Conservation (phyloP, 129 eudicot genomes). For the Pittosporum tobira region DNA sequence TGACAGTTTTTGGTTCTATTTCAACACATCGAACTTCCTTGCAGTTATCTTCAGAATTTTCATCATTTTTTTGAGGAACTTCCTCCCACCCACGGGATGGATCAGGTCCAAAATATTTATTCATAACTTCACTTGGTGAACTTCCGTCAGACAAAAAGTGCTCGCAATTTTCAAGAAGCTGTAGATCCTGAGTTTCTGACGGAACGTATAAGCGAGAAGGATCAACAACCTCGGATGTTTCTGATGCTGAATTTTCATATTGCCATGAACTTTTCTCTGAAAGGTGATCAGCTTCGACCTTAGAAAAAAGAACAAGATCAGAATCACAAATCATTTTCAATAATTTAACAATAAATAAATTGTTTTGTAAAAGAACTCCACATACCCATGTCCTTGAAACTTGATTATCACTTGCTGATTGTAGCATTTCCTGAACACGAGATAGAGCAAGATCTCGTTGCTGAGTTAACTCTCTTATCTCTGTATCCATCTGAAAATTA, state of each 20-base stretch:
- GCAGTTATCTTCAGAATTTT: slow-evolving; percentile 36
- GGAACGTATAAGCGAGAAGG: slow-evolving; percentile 30
- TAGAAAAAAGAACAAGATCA: slow-evolving; percentile 9
- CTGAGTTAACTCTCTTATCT: slow-evolving; percentile 53
- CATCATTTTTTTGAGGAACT: slow-evolving; percentile 23
- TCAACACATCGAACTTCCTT: slow-evolving; percentile 54
- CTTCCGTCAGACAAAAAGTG: slow-evolving; percentile 49
- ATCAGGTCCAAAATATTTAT: slow-evolving; percentile 59
- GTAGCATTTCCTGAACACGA: slow-evolving; percentile 44
- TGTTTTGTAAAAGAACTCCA: background rate
- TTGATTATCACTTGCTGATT: slow-evolving; percentile 25
- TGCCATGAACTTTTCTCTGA: slow-evolving; percentile 29
- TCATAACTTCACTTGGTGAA: slow-evolving; percentile 48
- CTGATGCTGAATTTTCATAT: slow-evolving; percentile 39
- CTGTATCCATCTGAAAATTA: slow-evolving; percentile 50
- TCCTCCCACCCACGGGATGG: slow-evolving; percentile 50
- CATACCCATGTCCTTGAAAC: slow-evolving; percentile 39
- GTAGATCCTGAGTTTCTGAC: slow-evolving; percentile 20
- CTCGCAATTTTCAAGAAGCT: slow-evolving; percentile 34
- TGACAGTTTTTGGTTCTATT: slow-evolving; percentile 18
- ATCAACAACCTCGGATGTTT: slow-evolving; percentile 33
- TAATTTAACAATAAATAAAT: background rate
- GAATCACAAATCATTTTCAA: background rate
- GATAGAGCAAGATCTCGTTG: slow-evolving; percentile 78
- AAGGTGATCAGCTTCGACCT: slow-evolving; percentile 28